Base-by-base conservation (phyloP, 306 rosid species). In the Mucuna pruriens region DNA sequence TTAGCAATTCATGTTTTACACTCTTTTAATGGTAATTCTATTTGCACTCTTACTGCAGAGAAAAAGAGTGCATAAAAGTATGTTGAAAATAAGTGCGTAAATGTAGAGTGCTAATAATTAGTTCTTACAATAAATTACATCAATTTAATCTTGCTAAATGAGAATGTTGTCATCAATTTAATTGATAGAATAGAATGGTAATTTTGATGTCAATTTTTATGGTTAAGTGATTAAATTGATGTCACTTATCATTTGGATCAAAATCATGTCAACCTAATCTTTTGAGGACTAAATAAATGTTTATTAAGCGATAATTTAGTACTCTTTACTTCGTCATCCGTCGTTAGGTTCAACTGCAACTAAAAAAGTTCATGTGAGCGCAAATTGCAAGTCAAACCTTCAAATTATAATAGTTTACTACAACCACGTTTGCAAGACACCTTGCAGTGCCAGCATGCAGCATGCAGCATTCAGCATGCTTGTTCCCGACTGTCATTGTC, bases 391-490 rank as follows among this genome's bases (percentile, higher is more conserved):
- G 16, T 64, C 46, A 34, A 36, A 64, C n/a, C 48, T 64, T 64
- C 46, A 9, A 64, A n/a, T 34, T 64, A 40, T 13, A 68, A 2
- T 45, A 46, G 44, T 46, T 70, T 15, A 9, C 61, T 16, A 29
- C 10, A 22, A 16, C 26, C 25, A 62, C 23, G 11, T 16, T n/a
- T 8, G 25, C 70, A 16, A 16, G 23, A 7, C 25, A 63, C 48
- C 2, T 71, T 16, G 76, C 76, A 15, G 44, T 15, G 76, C 45
- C 55, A 34, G 45, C 44, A 16, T 62, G 69, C 15, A 6, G 58
- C 75, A 46, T 70, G 75, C 57, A 3, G 33, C 75, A 70, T 46
- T 33, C 26, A 45, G 62, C 76, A 71, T 48, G 44, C 63, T 51
- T 71, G 26, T 48, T 36, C 9, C 16, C 29, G 1, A 34, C 29